Percentiles rank a stretch among this genome's conserved stretches.
Evolutionary conservation across 2,329 filamentous ascomycete genomes (phyloP).

Genomic region (Colletotrichum godetiae): DNA sequence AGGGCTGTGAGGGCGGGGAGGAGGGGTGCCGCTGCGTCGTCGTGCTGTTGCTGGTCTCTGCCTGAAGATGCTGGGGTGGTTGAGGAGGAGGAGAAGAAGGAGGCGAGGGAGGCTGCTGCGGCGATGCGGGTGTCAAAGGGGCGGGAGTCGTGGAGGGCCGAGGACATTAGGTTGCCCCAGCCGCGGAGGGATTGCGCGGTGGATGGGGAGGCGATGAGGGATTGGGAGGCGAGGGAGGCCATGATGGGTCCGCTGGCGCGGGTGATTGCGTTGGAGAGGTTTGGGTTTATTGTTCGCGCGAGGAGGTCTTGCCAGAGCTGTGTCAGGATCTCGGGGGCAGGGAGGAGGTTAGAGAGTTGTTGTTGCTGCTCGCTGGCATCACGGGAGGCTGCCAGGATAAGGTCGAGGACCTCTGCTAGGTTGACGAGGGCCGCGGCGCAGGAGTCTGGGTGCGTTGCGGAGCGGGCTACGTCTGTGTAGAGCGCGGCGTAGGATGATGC

Average conservation of each 20-base stretch:
- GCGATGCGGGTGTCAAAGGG: constrained; percentile 75
- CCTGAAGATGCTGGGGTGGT: constrained; percentile 36
- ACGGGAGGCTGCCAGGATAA: constrained; percentile 46
- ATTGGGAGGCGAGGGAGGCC: constrained; percentile 45
- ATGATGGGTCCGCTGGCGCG: constrained; percentile 59
- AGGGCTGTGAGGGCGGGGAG: constrained; percentile 72
- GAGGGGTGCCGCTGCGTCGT: constrained; percentile 46
- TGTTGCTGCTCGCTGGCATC: constrained; percentile 4
- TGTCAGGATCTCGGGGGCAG: constrained; percentile 47
- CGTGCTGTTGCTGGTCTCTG: neutral
- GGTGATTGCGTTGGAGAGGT: constrained; percentile 61
- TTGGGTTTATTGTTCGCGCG: constrained; percentile 55
- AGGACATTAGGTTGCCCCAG: constrained; percentile 63
- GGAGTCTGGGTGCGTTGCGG: constrained; percentile 55
- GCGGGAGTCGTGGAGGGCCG: constrained; percentile 46
- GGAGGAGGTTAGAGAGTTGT: constrained; percentile 42
- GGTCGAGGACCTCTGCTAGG: constrained; percentile 58
- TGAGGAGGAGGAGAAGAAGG: constrained; percentile 55
- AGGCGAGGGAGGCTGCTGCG: constrained; percentile 65
- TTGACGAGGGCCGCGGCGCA: constrained; percentile 59
- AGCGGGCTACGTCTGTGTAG: constrained; percentile 55
- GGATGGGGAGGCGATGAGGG: constrained; percentile 15
- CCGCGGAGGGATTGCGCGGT: constrained; percentile 41
- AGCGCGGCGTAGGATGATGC: constrained; percentile 47
- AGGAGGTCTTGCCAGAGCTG: constrained; percentile 54